These are phyloP conservation scores for Flaveria bidentis DNA, from an alignment of 129 eudicot genomes.

Conservation along the genomic window DNA sequence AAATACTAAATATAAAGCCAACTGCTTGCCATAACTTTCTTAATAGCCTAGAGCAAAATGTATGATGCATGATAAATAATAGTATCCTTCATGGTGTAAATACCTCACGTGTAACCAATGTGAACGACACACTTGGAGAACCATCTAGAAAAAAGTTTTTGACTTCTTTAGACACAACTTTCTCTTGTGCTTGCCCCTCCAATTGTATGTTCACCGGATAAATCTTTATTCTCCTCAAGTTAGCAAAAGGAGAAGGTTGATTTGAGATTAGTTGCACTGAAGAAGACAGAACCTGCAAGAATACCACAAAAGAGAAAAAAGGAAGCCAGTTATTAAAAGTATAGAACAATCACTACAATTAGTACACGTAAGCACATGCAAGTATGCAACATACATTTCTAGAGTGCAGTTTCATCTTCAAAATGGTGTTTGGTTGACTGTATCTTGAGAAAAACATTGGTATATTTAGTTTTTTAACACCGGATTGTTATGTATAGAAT, in stretches of 20 bases:
- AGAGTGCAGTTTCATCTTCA: not conserved
- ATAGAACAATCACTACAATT: not conserved
- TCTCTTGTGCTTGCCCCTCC: not conserved
- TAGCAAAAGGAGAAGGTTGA: conserved; percentile 15
- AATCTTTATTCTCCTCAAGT: conserved; percentile 20
- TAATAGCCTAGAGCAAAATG: not conserved
- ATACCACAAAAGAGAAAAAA: not conserved
- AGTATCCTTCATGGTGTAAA: not conserved
- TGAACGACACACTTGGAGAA: conserved; percentile 20
- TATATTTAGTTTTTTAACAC: not conserved
- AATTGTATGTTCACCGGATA: not conserved
- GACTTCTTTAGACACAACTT: conserved; percentile 2
- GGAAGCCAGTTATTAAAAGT: not conserved
- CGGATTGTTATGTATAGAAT: not conserved
- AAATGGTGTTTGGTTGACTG: not conserved
- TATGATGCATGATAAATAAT: not conserved
- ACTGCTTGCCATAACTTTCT: not conserved
- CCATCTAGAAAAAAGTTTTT: conserved; percentile 14
- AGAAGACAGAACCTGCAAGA: conserved; percentile 10
- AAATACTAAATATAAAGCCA: not conserved
- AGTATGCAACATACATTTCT: not conserved
- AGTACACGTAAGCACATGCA: not conserved
- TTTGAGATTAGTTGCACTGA: not conserved
- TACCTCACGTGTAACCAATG: conserved; percentile 27
- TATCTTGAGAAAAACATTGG: not conserved